Percentiles rank a stretch among this genome's conserved stretches.
Evolutionary conservation across 345 rosid species (phyloP).

Genomic region (Eucalyptus guilfoylei): DNA sequence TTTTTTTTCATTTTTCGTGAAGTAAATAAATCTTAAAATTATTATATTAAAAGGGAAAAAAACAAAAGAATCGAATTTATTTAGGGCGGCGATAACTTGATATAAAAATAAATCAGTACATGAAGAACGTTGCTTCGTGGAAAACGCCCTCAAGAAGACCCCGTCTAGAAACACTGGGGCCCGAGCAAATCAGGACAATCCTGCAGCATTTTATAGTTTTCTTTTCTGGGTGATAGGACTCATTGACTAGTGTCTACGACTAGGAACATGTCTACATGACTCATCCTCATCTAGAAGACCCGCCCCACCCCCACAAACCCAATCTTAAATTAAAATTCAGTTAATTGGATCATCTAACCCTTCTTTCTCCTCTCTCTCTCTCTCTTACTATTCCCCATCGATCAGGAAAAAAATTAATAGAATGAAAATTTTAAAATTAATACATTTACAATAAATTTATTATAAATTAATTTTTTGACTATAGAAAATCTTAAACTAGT

Average conservation of each 20-base stretch:
- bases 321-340: neutral
- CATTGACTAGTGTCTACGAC: neutral
- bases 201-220: neutral
- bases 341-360: neutral
- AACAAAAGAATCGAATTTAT: neutral
- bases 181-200: neutral
- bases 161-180: neutral
- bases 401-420: neutral
- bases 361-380: neutral
- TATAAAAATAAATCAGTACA: no score
- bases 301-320: neutral
- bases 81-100: neutral
- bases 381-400: neutral
- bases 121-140: neutral
- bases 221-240: neutral
- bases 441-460: rapidly evolving
- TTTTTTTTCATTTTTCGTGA: no score
- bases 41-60: neutral
- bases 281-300: neutral
- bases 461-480: no score
- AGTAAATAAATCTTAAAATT: neutral
- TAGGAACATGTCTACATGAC: neutral
- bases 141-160: neutral
- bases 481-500: rapidly evolving
- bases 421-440: no score